Base-by-base conservation (phyloP, 805 yeast species). In the Saccharomycopsis sp. region DNA sequence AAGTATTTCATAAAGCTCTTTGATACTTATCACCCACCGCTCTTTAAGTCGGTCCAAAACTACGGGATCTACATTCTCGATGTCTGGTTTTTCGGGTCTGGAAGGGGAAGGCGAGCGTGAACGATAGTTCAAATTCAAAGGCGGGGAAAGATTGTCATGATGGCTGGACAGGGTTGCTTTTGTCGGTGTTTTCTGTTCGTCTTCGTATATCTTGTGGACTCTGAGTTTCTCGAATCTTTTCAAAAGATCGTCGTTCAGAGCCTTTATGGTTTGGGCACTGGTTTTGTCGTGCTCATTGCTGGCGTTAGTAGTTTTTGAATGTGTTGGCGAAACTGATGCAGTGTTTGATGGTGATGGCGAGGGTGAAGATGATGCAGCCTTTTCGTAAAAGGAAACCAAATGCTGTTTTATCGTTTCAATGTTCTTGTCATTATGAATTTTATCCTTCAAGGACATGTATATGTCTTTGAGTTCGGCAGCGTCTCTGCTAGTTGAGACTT, bases 31-130 rank as follows among this genome's bases (percentile, higher is more conserved):
- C 23, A 18, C 56, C 29, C 29, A n/a, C n/a, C 24, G 29, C 3
- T 24, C 41, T 12, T 53, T 24, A 18, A n/a, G 46, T 24, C 24
- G 5, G 20, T 41, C 52, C 9, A 53, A 41, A 5, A 52, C 2
- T 12, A 46, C 34, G 15, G 46, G 44, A 34, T 51, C 55, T 12
- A 47, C 20, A 3, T 51, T 50, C 8, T 41, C 54, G 21, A 24
- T 34, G 24, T 58, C 59, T 16, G 40, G 34, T 16, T 48, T 34
- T 3, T 24, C 15, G 40, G 56, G 56, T 21, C 54, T 37, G 18
- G 46, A n/a, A 14, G 60, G 62, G 20, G 60, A 57, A 8, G 62
- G 58, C 20, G 62, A 59, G 21, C 60, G 29, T 16, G 58, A 53
- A 16, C 62, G 47, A 54, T 59, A 59, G 40, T 57, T 54, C 20